Conservation (phyloP, 257 asterid species). For the Capsicum pubescens region DNA sequence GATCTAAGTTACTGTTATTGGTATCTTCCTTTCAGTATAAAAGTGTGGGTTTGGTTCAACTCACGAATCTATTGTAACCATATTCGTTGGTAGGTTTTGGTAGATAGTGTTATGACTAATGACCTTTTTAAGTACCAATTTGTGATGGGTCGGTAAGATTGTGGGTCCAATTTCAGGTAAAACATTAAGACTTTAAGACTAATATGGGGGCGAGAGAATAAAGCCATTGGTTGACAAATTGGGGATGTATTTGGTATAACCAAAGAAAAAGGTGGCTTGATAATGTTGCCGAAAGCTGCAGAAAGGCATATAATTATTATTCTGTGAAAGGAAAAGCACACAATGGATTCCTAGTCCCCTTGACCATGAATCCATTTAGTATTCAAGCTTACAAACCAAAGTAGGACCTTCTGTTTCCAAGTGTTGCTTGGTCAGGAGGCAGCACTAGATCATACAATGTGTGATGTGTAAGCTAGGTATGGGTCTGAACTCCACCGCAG, state of each 20-base stretch:
- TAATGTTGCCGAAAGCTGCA: slow-evolving; percentile 31
- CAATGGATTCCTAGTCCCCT: background rate
- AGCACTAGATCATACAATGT: background rate
- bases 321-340: background rate
- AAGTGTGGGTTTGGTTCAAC: background rate
- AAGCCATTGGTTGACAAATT: slow-evolving; percentile 26
- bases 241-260: slow-evolving; percentile 29
- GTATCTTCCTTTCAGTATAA: background rate
- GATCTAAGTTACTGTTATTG: background rate
- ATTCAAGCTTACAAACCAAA: background rate
- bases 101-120: slow-evolving; percentile 29
- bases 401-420: background rate
- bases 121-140: background rate
- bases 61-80: background rate
- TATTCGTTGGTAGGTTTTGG: slow-evolving; percentile 1
- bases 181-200: slow-evolving; percentile 26
- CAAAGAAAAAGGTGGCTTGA: slow-evolving; percentile 10
- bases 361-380: background rate
- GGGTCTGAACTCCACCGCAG: background rate
- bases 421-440: background rate
- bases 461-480: background rate
- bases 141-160: slow-evolving; percentile 35
- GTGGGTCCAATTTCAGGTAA: slow-evolving; percentile 50
- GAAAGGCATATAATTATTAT: slow-evolving; percentile 17
- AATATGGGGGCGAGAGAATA: background rate